These are phyloP conservation scores for Globisporangium lucens DNA, from an alignment of 352 stramenopile species.

Conservation along the genomic window DNA sequence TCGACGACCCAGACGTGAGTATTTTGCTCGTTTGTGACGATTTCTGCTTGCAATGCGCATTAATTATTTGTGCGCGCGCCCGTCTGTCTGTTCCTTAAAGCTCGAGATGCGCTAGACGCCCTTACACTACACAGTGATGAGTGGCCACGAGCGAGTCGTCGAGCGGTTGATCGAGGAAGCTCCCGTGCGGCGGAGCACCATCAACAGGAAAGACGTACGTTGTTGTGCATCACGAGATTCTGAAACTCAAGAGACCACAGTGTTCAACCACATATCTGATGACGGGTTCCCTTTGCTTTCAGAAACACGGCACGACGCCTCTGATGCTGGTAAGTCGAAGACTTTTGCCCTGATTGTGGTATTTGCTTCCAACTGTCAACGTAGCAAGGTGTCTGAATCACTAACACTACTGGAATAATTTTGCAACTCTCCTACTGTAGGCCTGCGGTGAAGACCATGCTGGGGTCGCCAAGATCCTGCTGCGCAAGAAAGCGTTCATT, in stretches of 20 bases:
- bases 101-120: slow-evolving; percentile 81
- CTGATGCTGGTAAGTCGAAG: slow-evolving; percentile 60
- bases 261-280: neutral
- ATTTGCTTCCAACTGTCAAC: neutral
- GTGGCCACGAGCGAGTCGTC: slow-evolving; percentile 53
- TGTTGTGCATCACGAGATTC: neutral
- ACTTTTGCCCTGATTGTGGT: neutral
- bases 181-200: slow-evolving; percentile 69
- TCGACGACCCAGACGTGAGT: slow-evolving; percentile 75
- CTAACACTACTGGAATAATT: neutral
- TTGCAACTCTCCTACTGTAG: slow-evolving; percentile 19
- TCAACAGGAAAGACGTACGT: slow-evolving; percentile 76
- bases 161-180: slow-evolving; percentile 60
- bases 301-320: slow-evolving; percentile 76
- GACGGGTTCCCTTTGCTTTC: slow-evolving; percentile 4
- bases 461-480: slow-evolving; percentile 46
- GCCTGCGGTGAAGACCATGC: slow-evolving; percentile 73
- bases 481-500: slow-evolving; percentile 73
- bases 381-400: neutral
- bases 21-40: neutral
- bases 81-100: slow-evolving; percentile 20
- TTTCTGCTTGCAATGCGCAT: neutral
- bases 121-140: slow-evolving; percentile 77
- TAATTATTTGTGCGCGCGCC: neutral
- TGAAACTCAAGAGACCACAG: neutral